Conservation (phyloP, 2,329 filamentous ascomycete species). For the Aureobasidium sp. region DNA sequence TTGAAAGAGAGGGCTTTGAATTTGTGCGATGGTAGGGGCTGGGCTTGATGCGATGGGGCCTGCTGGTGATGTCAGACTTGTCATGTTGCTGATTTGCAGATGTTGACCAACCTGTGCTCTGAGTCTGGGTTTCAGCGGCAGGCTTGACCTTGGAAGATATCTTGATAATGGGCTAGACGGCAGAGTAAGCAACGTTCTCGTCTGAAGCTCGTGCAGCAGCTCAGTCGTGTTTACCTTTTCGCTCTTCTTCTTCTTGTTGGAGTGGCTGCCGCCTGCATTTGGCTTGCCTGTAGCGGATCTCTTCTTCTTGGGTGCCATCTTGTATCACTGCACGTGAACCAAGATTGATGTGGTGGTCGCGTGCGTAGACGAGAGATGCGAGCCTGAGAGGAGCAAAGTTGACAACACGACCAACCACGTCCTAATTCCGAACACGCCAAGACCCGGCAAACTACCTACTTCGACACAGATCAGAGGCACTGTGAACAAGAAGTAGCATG, state of each 20-base stretch:
- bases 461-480: too few relatives aligned
- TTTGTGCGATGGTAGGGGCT: background rate
- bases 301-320: background rate
- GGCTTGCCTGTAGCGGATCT: background rate
- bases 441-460: too few relatives aligned
- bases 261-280: background rate
- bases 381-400: too few relatives aligned
- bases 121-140: background rate
- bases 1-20: background rate
- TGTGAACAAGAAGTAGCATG: too few relatives aligned
- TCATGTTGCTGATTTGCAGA: background rate
- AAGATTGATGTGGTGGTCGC: background rate
- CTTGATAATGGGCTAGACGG: rapidly evolving
- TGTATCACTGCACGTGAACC: background rate
- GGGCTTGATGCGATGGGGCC: background rate
- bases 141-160: background rate
- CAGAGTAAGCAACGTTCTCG: background rate
- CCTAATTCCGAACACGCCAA: too few relatives aligned
- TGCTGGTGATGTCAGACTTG: background rate
- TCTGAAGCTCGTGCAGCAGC: background rate
- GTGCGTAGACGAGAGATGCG: background rate
- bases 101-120: background rate
- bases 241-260: background rate
- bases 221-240: background rate
- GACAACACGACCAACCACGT: too few relatives aligned